These are phyloP conservation scores for Aspergillus sp. DNA, from an alignment of 2,329 filamentous ascomycete genomes.

Conservation along the genomic window DNA sequence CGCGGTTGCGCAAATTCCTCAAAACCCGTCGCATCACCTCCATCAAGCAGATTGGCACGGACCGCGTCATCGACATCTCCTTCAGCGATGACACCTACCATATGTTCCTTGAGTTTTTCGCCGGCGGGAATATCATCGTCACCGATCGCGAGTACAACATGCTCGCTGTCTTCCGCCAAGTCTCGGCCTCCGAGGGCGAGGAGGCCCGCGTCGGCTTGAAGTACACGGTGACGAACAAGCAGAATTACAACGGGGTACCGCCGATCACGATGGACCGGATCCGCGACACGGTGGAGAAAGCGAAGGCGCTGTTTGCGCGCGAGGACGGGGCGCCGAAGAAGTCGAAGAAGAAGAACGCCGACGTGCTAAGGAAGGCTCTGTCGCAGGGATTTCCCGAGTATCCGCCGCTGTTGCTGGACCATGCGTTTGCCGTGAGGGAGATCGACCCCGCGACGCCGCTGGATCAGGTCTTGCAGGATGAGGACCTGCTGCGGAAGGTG, in stretches of 20 bases:
- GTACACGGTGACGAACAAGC: constrained; percentile 78
- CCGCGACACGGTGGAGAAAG: constrained; percentile 65
- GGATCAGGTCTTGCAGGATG: constrained; percentile 67
- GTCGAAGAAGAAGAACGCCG: constrained; percentile 71
- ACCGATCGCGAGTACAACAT: constrained; percentile 84
- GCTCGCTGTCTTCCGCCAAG: constrained; percentile 74
- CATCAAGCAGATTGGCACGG: constrained; percentile 83
- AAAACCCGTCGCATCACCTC: constrained; percentile 82
- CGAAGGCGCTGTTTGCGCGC: constrained; percentile 46
- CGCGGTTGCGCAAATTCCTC: constrained; percentile 79
- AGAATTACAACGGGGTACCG: constrained; percentile 78
- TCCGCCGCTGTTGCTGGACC: constrained; percentile 83
- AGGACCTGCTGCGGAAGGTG: constrained; percentile 64
- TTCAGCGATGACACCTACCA: constrained; percentile 90
- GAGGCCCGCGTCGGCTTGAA: constrained; percentile 72
- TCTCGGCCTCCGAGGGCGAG: constrained; percentile 77
- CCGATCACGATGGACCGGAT: constrained; percentile 72
- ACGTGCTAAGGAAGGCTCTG: constrained; percentile 75
- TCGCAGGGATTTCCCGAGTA: constrained; percentile 84
- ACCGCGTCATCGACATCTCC: constrained; percentile 85
- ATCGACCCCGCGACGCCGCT: constrained; percentile 70
- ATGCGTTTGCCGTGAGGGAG: constrained; percentile 68
- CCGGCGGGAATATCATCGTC: constrained; percentile 89
- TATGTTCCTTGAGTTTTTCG: constrained; percentile 93
- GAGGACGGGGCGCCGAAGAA: constrained; percentile 56